Evolutionary conservation across 345 rosid species (phyloP).

Genomic region (Euphorbia lathyris): DNA sequence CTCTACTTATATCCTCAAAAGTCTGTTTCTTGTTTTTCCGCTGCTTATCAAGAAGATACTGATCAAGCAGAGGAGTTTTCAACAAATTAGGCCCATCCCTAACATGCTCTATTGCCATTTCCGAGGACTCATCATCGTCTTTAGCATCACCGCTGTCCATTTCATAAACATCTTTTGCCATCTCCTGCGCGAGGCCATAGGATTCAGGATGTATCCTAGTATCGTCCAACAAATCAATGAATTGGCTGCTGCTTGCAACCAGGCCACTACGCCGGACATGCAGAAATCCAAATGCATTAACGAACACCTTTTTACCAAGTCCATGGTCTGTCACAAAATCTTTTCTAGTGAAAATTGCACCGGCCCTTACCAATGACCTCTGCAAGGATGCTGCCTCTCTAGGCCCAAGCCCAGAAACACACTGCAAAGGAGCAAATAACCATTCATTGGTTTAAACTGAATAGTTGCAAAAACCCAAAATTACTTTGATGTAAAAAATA

Average conservation of each 20-base stretch:
- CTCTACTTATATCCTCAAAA: conserved; percentile 62
- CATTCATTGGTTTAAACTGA: too few relatives aligned
- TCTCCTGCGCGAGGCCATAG: conserved; percentile 79
- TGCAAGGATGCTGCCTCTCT: conserved; percentile 95
- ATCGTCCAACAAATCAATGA: conserved; percentile 91
- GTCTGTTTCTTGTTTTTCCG: conserved; percentile 72
- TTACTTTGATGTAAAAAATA: too few relatives aligned
- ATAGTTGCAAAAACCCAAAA: too few relatives aligned
- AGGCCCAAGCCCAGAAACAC: conserved; percentile 93
- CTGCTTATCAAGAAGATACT: conserved; percentile 54
- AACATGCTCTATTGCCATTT: conserved; percentile 97
- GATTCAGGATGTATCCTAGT: conserved; percentile 99
- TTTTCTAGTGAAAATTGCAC: conserved; percentile 84
- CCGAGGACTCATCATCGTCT: conserved; percentile 89
- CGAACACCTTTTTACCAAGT: conserved; percentile 88
- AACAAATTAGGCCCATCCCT: conserved; percentile 74
- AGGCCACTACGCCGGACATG: conserved; percentile 91
- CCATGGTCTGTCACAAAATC: conserved; percentile 71
- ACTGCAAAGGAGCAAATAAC: conserved; percentile 88
- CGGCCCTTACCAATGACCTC: conserved; percentile 87
- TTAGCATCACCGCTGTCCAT: conserved; percentile 66
- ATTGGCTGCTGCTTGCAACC: conserved; percentile 93
- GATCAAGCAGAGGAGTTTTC: conserved; percentile 57
- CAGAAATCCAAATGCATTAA: conserved; percentile 88
- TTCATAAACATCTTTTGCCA: conserved; percentile 85